Percentiles rank a stretch among this genome's conserved stretches.
Evolutionary conservation across 106 monocot genomes (phyloP).

Genomic region (Triglochin maritima): DNA sequence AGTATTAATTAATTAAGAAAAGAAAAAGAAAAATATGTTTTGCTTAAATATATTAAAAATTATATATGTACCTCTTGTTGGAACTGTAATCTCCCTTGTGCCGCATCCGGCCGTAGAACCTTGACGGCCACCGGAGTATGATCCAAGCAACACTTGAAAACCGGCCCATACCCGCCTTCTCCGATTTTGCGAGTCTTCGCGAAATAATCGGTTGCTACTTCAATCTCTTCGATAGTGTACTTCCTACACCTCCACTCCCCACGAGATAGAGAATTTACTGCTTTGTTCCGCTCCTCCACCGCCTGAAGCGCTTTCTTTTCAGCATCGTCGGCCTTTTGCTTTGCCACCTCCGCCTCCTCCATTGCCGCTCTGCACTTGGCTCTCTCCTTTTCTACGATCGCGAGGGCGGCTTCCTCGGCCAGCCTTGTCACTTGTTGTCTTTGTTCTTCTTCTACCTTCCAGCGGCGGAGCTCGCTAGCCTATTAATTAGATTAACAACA

Average conservation of each 20-base stretch:
- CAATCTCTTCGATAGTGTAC: constrained; percentile 51
- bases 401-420: constrained; percentile 44
- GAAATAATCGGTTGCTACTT: constrained; percentile 35
- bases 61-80: constrained; percentile 33
- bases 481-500: not conserved
- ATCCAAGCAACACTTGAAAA: constrained; percentile 22
- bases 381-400: constrained; percentile 40
- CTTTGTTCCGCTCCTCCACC: constrained; percentile 31
- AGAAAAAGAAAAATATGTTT: too few species aligned
- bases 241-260: constrained; percentile 34
- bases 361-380: constrained; percentile 49
- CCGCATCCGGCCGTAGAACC: constrained; percentile 41
- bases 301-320: constrained; percentile 35
- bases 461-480: constrained; percentile 44
- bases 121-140: constrained; percentile 39
- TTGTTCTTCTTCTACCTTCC: constrained; percentile 48
- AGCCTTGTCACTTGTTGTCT: constrained; percentile 29
- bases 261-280: not conserved
- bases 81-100: constrained; percentile 44
- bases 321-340: constrained; percentile 44
- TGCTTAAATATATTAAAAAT: not conserved
- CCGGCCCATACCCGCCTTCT: constrained; percentile 37
- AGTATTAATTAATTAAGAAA: too few species aligned
- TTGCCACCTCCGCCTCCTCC: constrained; percentile 41
- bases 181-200: constrained; percentile 27